phyloP scores from a whole-genome alignment of 768 basidiomycete genomes.

The Neoboletus brunneissimus region DNA sequence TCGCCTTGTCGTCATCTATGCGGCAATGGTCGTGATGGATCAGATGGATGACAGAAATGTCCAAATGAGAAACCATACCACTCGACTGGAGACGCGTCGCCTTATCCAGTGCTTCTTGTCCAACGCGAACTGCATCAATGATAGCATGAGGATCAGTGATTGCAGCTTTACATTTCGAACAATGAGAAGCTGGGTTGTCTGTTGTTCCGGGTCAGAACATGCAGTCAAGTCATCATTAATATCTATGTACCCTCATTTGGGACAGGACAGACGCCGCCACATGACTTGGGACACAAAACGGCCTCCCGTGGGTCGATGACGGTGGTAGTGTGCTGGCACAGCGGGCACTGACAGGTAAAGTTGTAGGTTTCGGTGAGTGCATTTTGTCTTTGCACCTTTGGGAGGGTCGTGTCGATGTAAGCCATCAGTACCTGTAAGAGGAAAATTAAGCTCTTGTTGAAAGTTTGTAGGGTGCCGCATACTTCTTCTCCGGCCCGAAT shows the following conservation, averaged over 20 bases:
- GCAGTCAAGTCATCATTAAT: background rate
- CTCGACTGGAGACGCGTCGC: constrained; percentile 59
- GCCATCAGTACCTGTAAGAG: constrained; percentile 64
- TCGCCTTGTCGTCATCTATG: constrained; percentile 57
- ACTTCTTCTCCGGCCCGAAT: constrained; percentile 74
- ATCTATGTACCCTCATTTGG: constrained; percentile 54
- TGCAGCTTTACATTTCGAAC: constrained; percentile 51
- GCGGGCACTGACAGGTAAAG: constrained; percentile 67
- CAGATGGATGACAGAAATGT: background rate
- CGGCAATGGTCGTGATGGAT: background rate
- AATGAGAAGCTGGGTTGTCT: constrained; percentile 52
- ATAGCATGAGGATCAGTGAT: constrained; percentile 51
- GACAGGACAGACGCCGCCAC: constrained; percentile 60
- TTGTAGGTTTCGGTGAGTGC: constrained; percentile 70
- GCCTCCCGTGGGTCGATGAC: constrained; percentile 63
- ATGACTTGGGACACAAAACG: constrained; percentile 65
- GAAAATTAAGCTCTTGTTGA: background rate
- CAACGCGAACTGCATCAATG: constrained; percentile 63
- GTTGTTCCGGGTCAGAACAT: background rate
- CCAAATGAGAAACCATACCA: constrained; percentile 38
- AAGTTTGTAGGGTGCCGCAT: constrained; percentile 1
- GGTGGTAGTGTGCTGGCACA: constrained; percentile 41
- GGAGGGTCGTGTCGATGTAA: constrained; percentile 84
- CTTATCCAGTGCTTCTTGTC: constrained; percentile 73
- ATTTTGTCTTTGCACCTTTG: constrained; percentile 50